Evolutionary conservation across 331 rosid genomes (phyloP).

Genomic region (Acacia concinna): DNA sequence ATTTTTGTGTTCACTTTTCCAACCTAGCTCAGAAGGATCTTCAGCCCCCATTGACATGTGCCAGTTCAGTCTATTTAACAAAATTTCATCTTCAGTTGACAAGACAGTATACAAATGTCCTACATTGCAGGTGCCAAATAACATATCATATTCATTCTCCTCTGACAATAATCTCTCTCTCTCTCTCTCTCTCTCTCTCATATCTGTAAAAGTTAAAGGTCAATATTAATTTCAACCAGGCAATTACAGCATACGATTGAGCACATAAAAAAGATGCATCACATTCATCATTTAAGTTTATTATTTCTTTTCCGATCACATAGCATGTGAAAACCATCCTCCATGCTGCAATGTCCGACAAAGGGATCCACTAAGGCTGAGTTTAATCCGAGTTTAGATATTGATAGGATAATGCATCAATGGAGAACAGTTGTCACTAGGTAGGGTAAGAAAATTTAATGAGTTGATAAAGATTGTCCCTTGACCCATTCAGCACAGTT

Average conservation of each 20-base stretch:
- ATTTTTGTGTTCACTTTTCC: not conserved
- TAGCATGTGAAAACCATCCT: not conserved
- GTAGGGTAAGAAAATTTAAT: not conserved
- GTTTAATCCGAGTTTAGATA: not conserved
- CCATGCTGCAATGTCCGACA: not conserved
- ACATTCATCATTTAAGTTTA: not conserved
- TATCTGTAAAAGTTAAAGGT: not conserved
- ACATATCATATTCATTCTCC: not conserved
- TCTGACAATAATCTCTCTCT: not conserved
- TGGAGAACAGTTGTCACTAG: too few species aligned
- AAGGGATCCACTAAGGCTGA: not conserved
- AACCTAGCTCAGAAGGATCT: not conserved
- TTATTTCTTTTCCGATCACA: not conserved
- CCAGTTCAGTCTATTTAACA: not conserved
- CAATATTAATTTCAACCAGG: not conserved
- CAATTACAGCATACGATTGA: not conserved
- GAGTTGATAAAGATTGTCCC: not conserved
- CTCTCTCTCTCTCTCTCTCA: not conserved
- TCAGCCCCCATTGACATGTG: not conserved
- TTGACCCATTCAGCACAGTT: not conserved
- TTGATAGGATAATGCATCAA: not conserved
- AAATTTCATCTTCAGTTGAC: not conserved
- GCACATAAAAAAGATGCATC: not conserved
- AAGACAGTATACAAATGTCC: not conserved
- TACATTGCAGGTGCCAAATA: not conserved